phyloP scores from a whole-genome alignment of 2,329 filamentous ascomycete species.

The Lasiodiplodia gonubiensis region DNA sequence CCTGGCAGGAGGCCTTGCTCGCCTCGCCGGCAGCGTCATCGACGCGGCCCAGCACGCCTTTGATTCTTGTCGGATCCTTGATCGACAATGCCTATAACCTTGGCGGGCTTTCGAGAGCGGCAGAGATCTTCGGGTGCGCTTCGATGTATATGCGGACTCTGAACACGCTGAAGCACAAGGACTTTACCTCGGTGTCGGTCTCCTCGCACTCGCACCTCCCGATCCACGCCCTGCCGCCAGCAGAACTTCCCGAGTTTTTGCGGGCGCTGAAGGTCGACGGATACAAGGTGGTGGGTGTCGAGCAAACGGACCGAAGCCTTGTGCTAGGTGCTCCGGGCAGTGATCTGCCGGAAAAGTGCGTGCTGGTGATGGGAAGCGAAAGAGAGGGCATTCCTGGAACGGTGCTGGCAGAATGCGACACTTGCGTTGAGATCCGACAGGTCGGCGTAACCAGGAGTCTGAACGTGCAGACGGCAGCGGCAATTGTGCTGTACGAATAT shows the following conservation, averaged over 20 bases:
- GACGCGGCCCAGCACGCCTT: constrained; percentile 39
- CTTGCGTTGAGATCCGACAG: constrained; percentile 60
- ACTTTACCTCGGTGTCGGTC: constrained; percentile 58
- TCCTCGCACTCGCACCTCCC: constrained; percentile 57
- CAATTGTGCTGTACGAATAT: constrained; percentile 59
- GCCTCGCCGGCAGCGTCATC: constrained; percentile 34
- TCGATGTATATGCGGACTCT: constrained; percentile 53
- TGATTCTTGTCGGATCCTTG: constrained; percentile 57
- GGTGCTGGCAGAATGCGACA: constrained; percentile 56
- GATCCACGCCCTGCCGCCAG: constrained; percentile 47
- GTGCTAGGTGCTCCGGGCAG: constrained; percentile 48
- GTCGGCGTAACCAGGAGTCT: constrained; percentile 59
- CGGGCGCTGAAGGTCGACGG: constrained; percentile 51
- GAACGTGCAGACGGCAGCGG: constrained; percentile 62
- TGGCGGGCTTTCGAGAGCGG: constrained; percentile 56
- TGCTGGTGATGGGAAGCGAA: constrained; percentile 58
- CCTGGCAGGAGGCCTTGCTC: constrained; percentile 48
- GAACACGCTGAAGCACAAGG: constrained; percentile 50
- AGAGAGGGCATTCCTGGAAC: constrained; percentile 57
- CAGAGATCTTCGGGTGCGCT: constrained; percentile 58
- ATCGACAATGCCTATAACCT: constrained; percentile 58
- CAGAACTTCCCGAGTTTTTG: constrained; percentile 47
- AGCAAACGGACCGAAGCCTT: constrained; percentile 59
- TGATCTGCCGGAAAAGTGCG: constrained; percentile 34
- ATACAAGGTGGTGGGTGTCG: constrained; percentile 59